A percentile compares a stretch with the other conserved stretches of the same genome.
phyloP scores from a whole-genome alignment of 2,329 filamentous ascomycete genomes.

The Paecilomyces sp. region DNA sequence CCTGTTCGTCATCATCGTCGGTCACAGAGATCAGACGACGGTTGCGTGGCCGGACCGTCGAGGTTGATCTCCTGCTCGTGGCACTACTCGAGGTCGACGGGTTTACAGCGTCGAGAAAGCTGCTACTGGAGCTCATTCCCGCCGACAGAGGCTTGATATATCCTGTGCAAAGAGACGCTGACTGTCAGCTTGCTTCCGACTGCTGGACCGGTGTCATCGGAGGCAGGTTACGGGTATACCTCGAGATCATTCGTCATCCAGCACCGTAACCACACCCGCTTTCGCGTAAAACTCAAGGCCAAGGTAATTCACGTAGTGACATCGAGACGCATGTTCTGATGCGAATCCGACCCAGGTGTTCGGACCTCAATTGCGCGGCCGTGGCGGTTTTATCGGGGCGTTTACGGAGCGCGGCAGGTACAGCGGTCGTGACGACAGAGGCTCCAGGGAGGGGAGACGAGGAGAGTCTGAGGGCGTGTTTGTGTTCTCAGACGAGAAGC shows the following conservation, averaged over 20 bases:
- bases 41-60: slow-evolving; percentile 37
- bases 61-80: slow-evolving; percentile 24
- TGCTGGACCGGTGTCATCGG: slow-evolving; percentile 17
- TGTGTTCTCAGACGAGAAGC: neutral
- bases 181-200: slow-evolving; percentile 14
- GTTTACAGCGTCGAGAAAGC: slow-evolving; percentile 27
- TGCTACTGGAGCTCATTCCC: slow-evolving; percentile 37
- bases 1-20: slow-evolving; percentile 27
- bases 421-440: neutral
- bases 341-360: neutral
- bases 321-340: slow-evolving; percentile 6
- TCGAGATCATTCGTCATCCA: slow-evolving; percentile 28
- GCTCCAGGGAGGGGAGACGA: neutral
- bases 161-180: slow-evolving; percentile 7
- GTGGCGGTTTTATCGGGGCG: neutral
- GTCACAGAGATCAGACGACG: slow-evolving; percentile 36
- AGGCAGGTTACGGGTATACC: slow-evolving; percentile 8
- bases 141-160: slow-evolving; percentile 7
- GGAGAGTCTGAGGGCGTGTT: neutral
- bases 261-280: slow-evolving; percentile 18
- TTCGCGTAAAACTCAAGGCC: slow-evolving; percentile 7
- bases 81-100: slow-evolving; percentile 25
- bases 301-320: slow-evolving; percentile 7
- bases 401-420: neutral
- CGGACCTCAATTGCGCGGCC: neutral